A percentile compares a stretch with the other conserved stretches of the same genome.
Evolutionary conservation across 192 early-diverging fungal species (phyloP).

Genomic region (Geosiphon pyriformis): DNA sequence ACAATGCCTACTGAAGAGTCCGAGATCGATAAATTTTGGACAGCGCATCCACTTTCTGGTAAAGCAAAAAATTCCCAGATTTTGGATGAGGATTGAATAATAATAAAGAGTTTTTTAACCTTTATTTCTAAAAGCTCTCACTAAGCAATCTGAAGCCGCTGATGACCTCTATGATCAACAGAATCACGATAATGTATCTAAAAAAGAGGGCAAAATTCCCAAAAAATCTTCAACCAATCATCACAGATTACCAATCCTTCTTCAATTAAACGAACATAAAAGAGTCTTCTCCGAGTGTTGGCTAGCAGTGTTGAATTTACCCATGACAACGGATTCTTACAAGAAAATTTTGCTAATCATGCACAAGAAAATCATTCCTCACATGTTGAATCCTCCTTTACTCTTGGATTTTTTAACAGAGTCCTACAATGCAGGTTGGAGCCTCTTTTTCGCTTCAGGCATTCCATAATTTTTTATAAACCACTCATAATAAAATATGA

Average conservation of each 20-base stretch:
- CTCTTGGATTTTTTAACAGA: conserved; percentile 94
- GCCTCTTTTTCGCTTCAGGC: background rate
- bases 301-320: conserved; percentile 68
- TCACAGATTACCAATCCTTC: conserved; percentile 5
- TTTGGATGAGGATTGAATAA: background rate
- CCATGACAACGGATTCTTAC: conserved; percentile 67
- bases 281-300: conserved; percentile 76
- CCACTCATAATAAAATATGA: background rate
- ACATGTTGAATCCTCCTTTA: conserved; percentile 67
- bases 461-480: background rate
- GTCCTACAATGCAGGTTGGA: conserved; percentile 71
- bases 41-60: conserved; percentile 44
- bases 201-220: conserved; percentile 31
- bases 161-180: background rate
- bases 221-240: conserved; percentile 13
- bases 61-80: background rate
- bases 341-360: conserved; percentile 75
- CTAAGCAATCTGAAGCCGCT: conserved; percentile 18
- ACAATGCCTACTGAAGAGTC: conserved; percentile 50
- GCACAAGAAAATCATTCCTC: conserved; percentile 87
- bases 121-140: conserved; percentile 27
- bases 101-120: conserved; percentile 33
- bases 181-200: conserved; percentile 26
- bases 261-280: conserved; percentile 45
- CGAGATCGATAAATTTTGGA: conserved; percentile 62